A percentile compares a stretch with the other conserved stretches of the same genome.
phyloP scores from a whole-genome alignment of 2,329 filamentous ascomycete species.

The Emergomyces orientalis region DNA sequence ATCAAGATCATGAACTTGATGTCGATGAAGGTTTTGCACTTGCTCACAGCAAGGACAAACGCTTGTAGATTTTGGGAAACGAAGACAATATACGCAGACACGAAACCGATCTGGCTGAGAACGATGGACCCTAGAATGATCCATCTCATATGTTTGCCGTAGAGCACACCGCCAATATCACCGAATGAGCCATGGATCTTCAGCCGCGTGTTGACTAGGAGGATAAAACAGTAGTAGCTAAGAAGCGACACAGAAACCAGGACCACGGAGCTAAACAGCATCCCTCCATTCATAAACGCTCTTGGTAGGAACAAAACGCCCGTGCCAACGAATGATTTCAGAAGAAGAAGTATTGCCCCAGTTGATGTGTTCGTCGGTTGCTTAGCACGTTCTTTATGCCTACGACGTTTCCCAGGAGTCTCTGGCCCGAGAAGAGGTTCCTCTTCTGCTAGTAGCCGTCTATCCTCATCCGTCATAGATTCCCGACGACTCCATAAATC shows the following conservation, averaged over 20 bases:
- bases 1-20: conserved; percentile 86
- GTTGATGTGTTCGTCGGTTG: conserved; percentile 68
- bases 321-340: conserved; percentile 97
- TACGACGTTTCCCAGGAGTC: conserved; percentile 61
- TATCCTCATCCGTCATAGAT: conserved; percentile 45
- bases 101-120: conserved; percentile 89
- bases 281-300: conserved; percentile 90
- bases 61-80: conserved; percentile 92
- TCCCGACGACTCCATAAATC: conserved; percentile 47
- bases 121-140: conserved; percentile 88
- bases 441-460: conserved; percentile 69
- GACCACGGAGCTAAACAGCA: conserved; percentile 91
- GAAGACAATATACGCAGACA: conserved; percentile 93
- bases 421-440: conserved; percentile 65
- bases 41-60: conserved; percentile 81
- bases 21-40: conserved; percentile 76
- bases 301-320: conserved; percentile 88
- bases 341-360: conserved; percentile 71
- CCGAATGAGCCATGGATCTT: conserved; percentile 91
- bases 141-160: conserved; percentile 79
- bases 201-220: conserved; percentile 78
- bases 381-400: conserved; percentile 63
- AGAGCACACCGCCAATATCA: conserved; percentile 87
- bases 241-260: conserved; percentile 75
- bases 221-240: conserved; percentile 95